phyloP scores from a whole-genome alignment of 2,329 filamentous ascomycete genomes.

The Esteya vermicola region DNA sequence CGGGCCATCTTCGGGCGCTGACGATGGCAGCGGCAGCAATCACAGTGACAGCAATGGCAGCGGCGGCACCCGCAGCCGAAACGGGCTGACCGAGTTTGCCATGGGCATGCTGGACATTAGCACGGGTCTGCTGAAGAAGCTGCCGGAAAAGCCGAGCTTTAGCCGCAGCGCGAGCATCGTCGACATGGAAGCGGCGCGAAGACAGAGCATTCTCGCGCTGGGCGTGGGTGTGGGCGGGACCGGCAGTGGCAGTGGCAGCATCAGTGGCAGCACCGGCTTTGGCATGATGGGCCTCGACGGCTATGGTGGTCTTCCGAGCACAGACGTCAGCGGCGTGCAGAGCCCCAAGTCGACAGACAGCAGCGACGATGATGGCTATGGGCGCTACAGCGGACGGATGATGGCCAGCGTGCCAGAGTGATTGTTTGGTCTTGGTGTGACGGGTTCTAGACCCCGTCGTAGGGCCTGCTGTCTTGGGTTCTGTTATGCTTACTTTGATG shows the following conservation, averaged over 20 bases:
- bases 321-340: slow-evolving; percentile 34
- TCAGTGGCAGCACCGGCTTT: slow-evolving; percentile 14
- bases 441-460: too few relatives aligned
- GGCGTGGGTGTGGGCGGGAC: slow-evolving; percentile 11
- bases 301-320: slow-evolving; percentile 29
- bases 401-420: slow-evolving; percentile 15
- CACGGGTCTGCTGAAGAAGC: slow-evolving; percentile 51
- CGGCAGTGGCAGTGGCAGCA: slow-evolving; percentile 15
- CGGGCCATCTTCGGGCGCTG: too few relatives aligned
- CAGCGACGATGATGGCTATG: slow-evolving; percentile 43
- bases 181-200: slow-evolving; percentile 25
- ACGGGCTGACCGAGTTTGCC: slow-evolving; percentile 51
- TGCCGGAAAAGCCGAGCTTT: slow-evolving; percentile 57
- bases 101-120: slow-evolving; percentile 65
- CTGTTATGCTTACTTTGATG: too few relatives aligned
- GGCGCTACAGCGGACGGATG: slow-evolving; percentile 20
- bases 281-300: slow-evolving; percentile 14
- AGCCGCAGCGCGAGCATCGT: slow-evolving; percentile 37
- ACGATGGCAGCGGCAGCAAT: too few relatives aligned
- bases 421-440: too few relatives aligned
- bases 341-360: slow-evolving; percentile 36
- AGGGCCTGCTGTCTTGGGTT: too few relatives aligned
- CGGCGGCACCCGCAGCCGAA: slow-evolving; percentile 39
- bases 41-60: too few relatives aligned
- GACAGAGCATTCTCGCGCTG: slow-evolving; percentile 11